Conservation (phyloP, 495 filamentous ascomycete species). For the Trichoderma erinaceum region DNA sequence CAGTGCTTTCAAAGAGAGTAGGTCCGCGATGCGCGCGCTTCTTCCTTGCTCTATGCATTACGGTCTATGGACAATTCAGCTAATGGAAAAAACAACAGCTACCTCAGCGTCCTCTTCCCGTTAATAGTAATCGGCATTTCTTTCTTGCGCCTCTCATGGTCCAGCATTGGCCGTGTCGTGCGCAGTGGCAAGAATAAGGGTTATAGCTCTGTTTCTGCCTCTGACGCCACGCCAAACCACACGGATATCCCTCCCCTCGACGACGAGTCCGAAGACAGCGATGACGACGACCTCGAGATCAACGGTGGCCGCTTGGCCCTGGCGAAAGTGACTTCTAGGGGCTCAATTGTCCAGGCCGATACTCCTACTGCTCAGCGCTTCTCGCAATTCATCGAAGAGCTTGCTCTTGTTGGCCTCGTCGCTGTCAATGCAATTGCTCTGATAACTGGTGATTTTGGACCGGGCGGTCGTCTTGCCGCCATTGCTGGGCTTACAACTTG, state of each 20-base stretch:
- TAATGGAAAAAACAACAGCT: slow-evolving; percentile 45
- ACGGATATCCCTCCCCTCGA: slow-evolving; percentile 39
- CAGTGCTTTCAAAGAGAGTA: slow-evolving; percentile 85
- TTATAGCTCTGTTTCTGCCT: slow-evolving; percentile 45
- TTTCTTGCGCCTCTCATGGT: slow-evolving; percentile 54
- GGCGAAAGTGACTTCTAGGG: slow-evolving; percentile 54
- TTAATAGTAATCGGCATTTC: slow-evolving; percentile 65
- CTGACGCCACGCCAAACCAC: slow-evolving; percentile 37
- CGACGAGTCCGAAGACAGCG: slow-evolving; percentile 46
- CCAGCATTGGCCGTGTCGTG: slow-evolving; percentile 43
- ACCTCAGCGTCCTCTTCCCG: slow-evolving; percentile 78
- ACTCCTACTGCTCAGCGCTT: slow-evolving; percentile 66
- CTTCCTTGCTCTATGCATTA: not conserved
- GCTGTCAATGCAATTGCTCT: slow-evolving; percentile 59
- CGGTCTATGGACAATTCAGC: not conserved
- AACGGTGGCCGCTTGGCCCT: slow-evolving; percentile 48
- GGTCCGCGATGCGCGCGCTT: slow-evolving; percentile 26
- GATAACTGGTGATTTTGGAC: slow-evolving; percentile 30
- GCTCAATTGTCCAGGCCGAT: slow-evolving; percentile 67
- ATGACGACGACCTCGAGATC: slow-evolving; percentile 55
- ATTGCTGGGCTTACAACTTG: slow-evolving; percentile 63
- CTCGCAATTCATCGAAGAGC: slow-evolving; percentile 64
- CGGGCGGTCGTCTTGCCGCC: slow-evolving; percentile 45
- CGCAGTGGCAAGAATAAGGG: slow-evolving; percentile 35
- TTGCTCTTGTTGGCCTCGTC: slow-evolving; percentile 65